Evolutionary conservation across 2,329 filamentous ascomycete genomes (phyloP).

Genomic region (Epichloe sp.): DNA sequence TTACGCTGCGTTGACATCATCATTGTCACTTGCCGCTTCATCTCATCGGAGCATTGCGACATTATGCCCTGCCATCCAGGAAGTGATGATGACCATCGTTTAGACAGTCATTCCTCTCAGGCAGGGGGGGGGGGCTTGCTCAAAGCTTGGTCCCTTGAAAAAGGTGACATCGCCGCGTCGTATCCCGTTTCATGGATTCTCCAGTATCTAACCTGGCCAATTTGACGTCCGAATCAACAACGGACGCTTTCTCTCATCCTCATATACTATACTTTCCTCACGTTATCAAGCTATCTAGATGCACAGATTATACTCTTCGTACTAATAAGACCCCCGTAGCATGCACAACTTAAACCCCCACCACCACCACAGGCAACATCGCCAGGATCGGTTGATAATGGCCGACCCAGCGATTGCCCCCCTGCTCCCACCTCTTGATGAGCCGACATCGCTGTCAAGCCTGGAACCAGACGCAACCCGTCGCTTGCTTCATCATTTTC

Average conservation of each 20-base stretch:
- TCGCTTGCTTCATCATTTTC: background rate
- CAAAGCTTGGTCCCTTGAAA: background rate
- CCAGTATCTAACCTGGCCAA: background rate
- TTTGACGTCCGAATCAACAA: too few species aligned
- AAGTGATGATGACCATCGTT: background rate
- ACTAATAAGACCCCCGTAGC: background rate
- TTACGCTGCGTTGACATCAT: too few species aligned
- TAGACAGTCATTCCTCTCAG: background rate
- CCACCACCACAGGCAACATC: background rate
- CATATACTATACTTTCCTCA: background rate
- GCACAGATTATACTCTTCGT: background rate
- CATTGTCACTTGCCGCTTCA: too few species aligned
- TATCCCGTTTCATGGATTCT: background rate
- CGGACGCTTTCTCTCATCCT: background rate
- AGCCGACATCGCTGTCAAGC: background rate
- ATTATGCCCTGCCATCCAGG: too few species aligned
- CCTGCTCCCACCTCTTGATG: background rate
- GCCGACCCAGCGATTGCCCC: background rate
- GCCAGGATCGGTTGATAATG: background rate
- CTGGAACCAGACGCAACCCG: slow-evolving; percentile 1
- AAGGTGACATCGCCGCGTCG: background rate
- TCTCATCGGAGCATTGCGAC: too few species aligned
- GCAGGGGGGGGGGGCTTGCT: background rate
- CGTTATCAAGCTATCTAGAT: background rate
- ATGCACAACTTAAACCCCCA: background rate